These are phyloP conservation scores for Komagataella ulmi DNA, from an alignment of 805 yeast species.

Conservation along the genomic window DNA sequence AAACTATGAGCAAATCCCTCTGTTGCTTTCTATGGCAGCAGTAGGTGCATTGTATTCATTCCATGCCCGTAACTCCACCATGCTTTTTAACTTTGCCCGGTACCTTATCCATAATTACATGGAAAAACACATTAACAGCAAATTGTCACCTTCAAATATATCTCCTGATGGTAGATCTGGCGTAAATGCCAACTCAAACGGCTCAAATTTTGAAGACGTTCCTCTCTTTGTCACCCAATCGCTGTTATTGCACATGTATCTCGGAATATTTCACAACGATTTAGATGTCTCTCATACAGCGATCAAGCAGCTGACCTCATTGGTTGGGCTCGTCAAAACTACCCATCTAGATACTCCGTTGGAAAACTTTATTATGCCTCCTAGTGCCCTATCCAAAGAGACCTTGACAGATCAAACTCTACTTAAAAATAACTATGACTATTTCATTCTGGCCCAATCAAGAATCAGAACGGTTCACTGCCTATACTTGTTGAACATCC, in stretches of 20 bases:
- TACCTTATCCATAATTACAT: slow-evolving; percentile 52
- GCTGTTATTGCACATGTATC: slow-evolving; percentile 38
- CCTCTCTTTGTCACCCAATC: slow-evolving; percentile 46
- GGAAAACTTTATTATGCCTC: slow-evolving; percentile 31
- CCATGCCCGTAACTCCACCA: slow-evolving; percentile 63
- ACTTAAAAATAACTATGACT: slow-evolving; percentile 30
- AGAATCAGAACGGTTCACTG: slow-evolving; percentile 40
- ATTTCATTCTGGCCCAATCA: slow-evolving; percentile 40
- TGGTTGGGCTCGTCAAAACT: slow-evolving; percentile 39
- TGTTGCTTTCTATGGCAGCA: slow-evolving; percentile 70
- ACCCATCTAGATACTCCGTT: slow-evolving; percentile 38
- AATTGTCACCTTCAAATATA: slow-evolving; percentile 10
- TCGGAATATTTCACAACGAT: slow-evolving; percentile 44
- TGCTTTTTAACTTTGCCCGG: slow-evolving; percentile 56
- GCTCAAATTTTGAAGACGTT: slow-evolving; percentile 31
- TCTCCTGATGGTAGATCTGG: neutral
- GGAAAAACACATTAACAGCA: slow-evolving; percentile 32
- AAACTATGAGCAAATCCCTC: slow-evolving; percentile 43
- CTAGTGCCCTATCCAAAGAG: slow-evolving; percentile 14
- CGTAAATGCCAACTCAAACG: neutral
- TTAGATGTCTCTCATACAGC: slow-evolving; percentile 34
- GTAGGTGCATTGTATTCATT: slow-evolving; percentile 82
- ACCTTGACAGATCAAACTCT: slow-evolving; percentile 10
- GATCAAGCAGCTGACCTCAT: slow-evolving; percentile 36
- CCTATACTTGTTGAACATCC: slow-evolving; percentile 33